phyloP scores from a whole-genome alignment of 768 basidiomycete genomes.

The Porphyrellus cyaneotinctus region DNA sequence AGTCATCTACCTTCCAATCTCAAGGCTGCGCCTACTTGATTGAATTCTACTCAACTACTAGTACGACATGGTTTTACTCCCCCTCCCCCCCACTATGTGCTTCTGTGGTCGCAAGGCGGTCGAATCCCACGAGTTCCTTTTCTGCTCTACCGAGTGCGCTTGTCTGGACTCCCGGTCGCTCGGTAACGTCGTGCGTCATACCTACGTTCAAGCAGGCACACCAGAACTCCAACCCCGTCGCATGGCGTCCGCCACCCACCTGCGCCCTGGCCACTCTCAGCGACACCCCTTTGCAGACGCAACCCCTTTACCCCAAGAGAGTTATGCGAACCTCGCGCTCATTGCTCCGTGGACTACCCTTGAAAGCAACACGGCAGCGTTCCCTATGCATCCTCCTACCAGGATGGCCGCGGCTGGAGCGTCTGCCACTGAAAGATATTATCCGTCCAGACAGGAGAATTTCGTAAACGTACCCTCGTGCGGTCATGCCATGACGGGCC shows the following conservation, averaged over 20 bases:
- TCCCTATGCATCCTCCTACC: conserved; percentile 13
- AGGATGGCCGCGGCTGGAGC: conserved; percentile 4
- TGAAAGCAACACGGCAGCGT: too few species aligned
- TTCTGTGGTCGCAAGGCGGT: conserved; percentile 25
- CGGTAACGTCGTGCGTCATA: conserved; percentile 14
- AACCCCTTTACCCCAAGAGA: not conserved
- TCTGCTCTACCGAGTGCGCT: conserved; percentile 27
- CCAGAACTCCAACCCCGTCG: conserved; percentile 1
- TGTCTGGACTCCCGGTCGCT: conserved; percentile 27
- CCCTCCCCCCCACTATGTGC: conserved; percentile 15
- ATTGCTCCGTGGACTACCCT: not conserved
- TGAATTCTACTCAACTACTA: not conserved
- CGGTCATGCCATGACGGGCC: not conserved
- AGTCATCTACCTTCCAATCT: not conserved
- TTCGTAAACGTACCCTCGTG: not conserved
- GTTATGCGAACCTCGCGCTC: not conserved
- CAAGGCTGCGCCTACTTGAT: not conserved
- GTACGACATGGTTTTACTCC: not conserved
- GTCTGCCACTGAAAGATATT: not conserved
- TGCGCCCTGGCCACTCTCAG: not conserved
- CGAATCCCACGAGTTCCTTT: conserved; percentile 26
- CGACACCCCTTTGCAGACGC: not conserved
- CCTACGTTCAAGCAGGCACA: conserved; percentile 5
- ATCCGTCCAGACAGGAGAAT: conserved; percentile 1
- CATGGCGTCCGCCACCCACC: conserved; percentile 8